Evolutionary conservation across 495 filamentous ascomycete species (phyloP).

Genomic region (Bathelium albidoporum): DNA sequence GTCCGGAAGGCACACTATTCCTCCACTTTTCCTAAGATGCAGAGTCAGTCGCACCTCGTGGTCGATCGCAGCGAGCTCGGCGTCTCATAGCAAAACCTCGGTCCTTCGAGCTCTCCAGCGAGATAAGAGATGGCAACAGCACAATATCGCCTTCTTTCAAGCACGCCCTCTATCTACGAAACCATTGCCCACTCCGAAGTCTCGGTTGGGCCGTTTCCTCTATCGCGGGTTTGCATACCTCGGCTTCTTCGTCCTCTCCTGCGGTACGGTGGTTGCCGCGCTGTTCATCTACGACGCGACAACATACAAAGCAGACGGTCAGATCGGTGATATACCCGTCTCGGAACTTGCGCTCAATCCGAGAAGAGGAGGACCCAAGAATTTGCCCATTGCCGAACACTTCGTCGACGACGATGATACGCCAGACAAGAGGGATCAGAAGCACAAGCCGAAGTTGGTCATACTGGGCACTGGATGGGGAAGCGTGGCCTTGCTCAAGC

Average conservation of each 20-base stretch:
- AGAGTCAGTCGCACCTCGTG: neutral
- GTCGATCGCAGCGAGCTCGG: neutral
- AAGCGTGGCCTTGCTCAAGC: constrained; percentile 83
- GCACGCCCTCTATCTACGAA: constrained; percentile 14
- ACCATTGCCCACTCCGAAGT: constrained; percentile 14
- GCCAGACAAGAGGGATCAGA: constrained; percentile 53
- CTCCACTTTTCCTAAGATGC: neutral
- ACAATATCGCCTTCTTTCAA: neutral
- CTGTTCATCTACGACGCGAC: constrained; percentile 95
- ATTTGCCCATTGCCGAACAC: constrained; percentile 80
- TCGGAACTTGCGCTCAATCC: constrained; percentile 75
- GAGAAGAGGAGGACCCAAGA: constrained; percentile 83
- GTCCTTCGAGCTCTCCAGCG: neutral
- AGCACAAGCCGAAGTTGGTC: constrained; percentile 83
- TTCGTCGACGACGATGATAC: constrained; percentile 80
- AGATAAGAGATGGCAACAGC: neutral
- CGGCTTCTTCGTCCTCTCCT: constrained; percentile 49
- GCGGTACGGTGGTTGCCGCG: constrained; percentile 49
- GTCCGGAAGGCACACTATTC: neutral
- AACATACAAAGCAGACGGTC: constrained; percentile 65
- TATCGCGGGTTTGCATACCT: constrained; percentile 45
- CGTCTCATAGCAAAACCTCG: neutral
- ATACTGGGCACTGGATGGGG: constrained; percentile 95
- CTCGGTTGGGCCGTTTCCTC: constrained; percentile 30
- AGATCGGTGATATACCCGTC: constrained; percentile 62